These are phyloP conservation scores for Hansenula anomala DNA, from an alignment of 1,139 yeast species.

Conservation along the genomic window DNA sequence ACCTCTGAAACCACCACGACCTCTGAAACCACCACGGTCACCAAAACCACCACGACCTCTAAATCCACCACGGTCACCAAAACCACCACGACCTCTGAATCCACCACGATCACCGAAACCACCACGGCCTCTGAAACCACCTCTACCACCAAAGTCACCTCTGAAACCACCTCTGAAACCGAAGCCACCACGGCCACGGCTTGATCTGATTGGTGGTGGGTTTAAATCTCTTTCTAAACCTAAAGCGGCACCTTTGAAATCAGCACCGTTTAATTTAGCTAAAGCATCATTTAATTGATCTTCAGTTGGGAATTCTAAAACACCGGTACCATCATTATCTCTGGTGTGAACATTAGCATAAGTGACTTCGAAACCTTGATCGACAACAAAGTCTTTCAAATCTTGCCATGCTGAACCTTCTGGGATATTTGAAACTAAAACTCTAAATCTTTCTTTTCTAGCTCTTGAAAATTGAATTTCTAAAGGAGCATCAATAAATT, in stretches of 20 bases:
- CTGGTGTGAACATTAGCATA: slow-evolving; percentile 67
- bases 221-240: slow-evolving; percentile 77
- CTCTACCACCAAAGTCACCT: slow-evolving; percentile 26
- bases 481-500: slow-evolving; percentile 57
- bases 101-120: slow-evolving; percentile 49
- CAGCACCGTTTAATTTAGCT: slow-evolving; percentile 64
- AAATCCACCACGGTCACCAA: slow-evolving; percentile 40
- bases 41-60: slow-evolving; percentile 41
- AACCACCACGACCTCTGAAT: slow-evolving; percentile 34
- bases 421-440: slow-evolving; percentile 63
- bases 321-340: slow-evolving; percentile 69
- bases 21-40: slow-evolving; percentile 34
- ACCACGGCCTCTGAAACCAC: slow-evolving; percentile 27
- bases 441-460: slow-evolving; percentile 69
- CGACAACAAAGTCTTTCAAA: slow-evolving; percentile 74
- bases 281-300: slow-evolving; percentile 72
- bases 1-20: slow-evolving; percentile 38
- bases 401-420: slow-evolving; percentile 84
- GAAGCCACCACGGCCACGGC: slow-evolving; percentile 47
- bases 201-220: slow-evolving; percentile 67
- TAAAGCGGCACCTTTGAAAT: slow-evolving; percentile 61
- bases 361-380: slow-evolving; percentile 59
- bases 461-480: slow-evolving; percentile 68
- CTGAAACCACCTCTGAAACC: slow-evolving; percentile 38
- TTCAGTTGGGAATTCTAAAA: slow-evolving; percentile 70